phyloP scores from a whole-genome alignment of 176 grass and related monocot genomes.

The Oryza coarctata region DNA sequence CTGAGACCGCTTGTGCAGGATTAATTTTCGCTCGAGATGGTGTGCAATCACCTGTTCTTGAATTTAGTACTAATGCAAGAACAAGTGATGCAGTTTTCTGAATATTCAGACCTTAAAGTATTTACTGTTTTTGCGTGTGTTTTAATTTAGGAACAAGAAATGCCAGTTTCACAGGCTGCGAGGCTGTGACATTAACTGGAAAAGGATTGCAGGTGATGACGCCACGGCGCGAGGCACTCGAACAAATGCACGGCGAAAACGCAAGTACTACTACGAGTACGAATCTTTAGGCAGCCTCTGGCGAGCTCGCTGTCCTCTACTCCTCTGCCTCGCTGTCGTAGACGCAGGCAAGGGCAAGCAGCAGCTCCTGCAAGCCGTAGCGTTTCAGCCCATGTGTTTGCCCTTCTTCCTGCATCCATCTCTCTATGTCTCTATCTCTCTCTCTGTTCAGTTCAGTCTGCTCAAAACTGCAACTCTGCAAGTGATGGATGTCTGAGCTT shows the following conservation, averaged over 20 bases:
- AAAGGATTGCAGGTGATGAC: background rate
- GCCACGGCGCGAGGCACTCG: background rate
- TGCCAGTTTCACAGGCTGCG: background rate
- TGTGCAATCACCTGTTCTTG: background rate
- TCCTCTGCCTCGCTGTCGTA: background rate
- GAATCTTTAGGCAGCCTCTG: background rate
- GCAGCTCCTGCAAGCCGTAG: background rate
- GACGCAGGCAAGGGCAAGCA: background rate
- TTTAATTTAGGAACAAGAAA: background rate
- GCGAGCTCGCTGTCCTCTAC: background rate
- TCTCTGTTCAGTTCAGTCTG: no score
- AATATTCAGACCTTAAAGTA: background rate
- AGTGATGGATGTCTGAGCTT: background rate
- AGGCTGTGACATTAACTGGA: background rate
- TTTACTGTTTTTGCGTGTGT: background rate
- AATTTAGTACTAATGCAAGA: no score
- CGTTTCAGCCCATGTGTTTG: background rate
- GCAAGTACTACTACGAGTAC: background rate
- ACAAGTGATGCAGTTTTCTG: background rate
- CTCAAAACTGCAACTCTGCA: background rate
- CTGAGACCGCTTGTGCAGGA: background rate
- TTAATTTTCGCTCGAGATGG: background rate
- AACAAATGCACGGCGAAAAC: background rate
- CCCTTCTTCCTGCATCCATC: background rate
- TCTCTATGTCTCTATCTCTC: background rate